phyloP scores from a whole-genome alignment of 2,329 filamentous ascomycete species.

The Stylonectria norvegica region DNA sequence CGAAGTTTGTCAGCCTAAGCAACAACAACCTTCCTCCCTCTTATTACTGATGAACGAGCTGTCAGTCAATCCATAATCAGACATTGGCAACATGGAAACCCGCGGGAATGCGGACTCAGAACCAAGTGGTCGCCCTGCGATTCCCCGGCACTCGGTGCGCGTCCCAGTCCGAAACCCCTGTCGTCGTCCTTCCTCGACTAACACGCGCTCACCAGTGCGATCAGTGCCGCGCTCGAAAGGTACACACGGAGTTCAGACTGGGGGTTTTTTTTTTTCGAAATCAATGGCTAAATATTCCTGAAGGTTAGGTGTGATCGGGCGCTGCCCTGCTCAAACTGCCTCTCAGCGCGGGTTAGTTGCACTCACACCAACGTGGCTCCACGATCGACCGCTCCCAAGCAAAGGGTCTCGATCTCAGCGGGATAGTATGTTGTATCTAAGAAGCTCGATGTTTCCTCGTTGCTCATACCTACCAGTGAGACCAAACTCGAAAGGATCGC shows the following conservation, averaged over 20 bases:
- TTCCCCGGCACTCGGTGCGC: conserved; percentile 19
- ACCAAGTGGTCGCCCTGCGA: conserved; percentile 1
- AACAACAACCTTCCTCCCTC: too few species aligned
- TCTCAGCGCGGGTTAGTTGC: conserved; percentile 30
- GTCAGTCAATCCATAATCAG: too few species aligned
- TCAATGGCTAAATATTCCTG: too few species aligned
- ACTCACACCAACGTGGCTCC: conserved; percentile 30
- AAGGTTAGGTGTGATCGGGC: conserved; percentile 21
- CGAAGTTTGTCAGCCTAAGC: conserved; percentile 13
- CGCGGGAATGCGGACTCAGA: conserved; percentile 6
- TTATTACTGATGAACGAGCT: too few species aligned
- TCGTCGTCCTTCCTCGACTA: too few species aligned
- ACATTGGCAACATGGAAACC: conserved; percentile 10
- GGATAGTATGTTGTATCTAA: conserved; percentile 35
- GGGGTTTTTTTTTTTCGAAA: rapidly evolving
- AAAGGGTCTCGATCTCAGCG: conserved; percentile 35
- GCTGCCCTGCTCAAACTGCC: conserved; percentile 30
- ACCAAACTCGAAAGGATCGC: conserved; percentile 36
- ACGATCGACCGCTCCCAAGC: conserved; percentile 24
- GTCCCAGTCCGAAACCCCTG: too few species aligned
- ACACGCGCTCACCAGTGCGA: conserved; percentile 14
- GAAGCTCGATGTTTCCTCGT: background rate
- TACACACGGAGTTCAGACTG: background rate
- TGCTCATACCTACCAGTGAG: conserved; percentile 23
- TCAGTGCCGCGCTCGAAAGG: conserved; percentile 23